A percentile compares a stretch with the other conserved stretches of the same genome.
These are phyloP conservation scores for Verticillium albo-atrum DNA, from an alignment of 2,329 filamentous ascomycete species.

Conservation along the genomic window DNA sequence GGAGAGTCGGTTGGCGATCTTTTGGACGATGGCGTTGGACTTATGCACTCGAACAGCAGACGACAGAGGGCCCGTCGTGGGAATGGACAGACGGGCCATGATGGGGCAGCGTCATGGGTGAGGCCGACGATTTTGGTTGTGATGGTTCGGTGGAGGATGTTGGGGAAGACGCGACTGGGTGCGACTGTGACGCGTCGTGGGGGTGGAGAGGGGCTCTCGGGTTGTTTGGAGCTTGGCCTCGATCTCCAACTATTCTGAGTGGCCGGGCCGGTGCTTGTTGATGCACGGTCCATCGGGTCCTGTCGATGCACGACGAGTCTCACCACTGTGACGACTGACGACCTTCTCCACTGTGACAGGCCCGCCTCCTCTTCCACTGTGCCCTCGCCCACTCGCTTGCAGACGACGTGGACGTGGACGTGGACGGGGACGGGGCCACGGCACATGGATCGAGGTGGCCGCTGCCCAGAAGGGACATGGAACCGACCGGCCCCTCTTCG, in stretches of 20 bases:
- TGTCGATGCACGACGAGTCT: not conserved
- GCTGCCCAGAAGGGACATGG: not conserved
- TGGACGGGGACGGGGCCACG: too few species aligned
- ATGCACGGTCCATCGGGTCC: not conserved
- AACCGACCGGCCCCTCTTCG: not conserved
- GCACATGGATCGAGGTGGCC: too few species aligned
- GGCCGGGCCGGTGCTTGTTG: not conserved
- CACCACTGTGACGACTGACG: not conserved
- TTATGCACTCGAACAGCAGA: constrained; percentile 65
- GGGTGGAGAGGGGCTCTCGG: not conserved
- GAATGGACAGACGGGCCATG: constrained; percentile 59
- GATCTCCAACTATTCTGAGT: not conserved
- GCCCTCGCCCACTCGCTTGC: too few species aligned
- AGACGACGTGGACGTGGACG: too few species aligned
- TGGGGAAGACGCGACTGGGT: not conserved
- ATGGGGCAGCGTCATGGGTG: constrained; percentile 1
- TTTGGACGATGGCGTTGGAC: constrained; percentile 58
- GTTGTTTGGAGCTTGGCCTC: not conserved
- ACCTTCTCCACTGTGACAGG: too few species aligned
- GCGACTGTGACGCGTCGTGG: not conserved
- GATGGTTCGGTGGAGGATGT: not conserved
- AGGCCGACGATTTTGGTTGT: not conserved
- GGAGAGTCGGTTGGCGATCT: constrained; percentile 65
- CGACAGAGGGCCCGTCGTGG: constrained; percentile 68
- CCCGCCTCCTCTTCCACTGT: too few species aligned